These are phyloP conservation scores for Exophiala viscosa DNA, from an alignment of 2,329 filamentous ascomycete genomes.

Conservation along the genomic window DNA sequence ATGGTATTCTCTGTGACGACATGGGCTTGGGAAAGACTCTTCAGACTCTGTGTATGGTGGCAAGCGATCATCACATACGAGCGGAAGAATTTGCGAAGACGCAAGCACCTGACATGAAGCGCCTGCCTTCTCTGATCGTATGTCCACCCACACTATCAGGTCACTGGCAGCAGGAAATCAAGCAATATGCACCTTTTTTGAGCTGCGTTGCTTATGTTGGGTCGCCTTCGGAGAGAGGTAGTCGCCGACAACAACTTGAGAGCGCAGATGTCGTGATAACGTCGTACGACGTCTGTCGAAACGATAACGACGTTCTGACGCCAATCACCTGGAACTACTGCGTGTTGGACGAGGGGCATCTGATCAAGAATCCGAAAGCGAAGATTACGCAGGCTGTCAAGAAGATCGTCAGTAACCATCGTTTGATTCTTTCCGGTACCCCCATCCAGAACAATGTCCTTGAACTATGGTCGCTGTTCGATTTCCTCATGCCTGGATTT, in stretches of 20 bases:
- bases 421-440: slow-evolving; percentile 91
- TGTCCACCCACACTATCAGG: slow-evolving; percentile 94
- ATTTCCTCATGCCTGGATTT: slow-evolving; percentile 99
- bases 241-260: slow-evolving; percentile 64
- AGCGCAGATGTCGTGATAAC: slow-evolving; percentile 92
- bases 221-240: slow-evolving; percentile 73
- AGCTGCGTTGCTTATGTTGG: slow-evolving; percentile 87
- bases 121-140: slow-evolving; percentile 85
- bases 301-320: slow-evolving; percentile 80
- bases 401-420: slow-evolving; percentile 82
- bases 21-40: slow-evolving; percentile 98
- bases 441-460: slow-evolving; percentile 98
- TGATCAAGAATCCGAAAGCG: slow-evolving; percentile 98
- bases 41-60: slow-evolving; percentile 95
- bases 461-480: slow-evolving; percentile 95
- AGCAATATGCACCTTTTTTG: slow-evolving; percentile 91
- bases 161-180: slow-evolving; percentile 98
- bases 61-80: slow-evolving; percentile 91
- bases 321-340: slow-evolving; percentile 95
- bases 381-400: slow-evolving; percentile 95
- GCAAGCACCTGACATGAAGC: slow-evolving; percentile 69
- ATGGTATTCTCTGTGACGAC: slow-evolving; percentile 97
- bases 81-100: slow-evolving; percentile 87
- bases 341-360: slow-evolving; percentile 91
- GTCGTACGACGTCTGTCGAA: slow-evolving; percentile 95